Conservation (phyloP, 306 rosid species). For the Myrica gale region DNA sequence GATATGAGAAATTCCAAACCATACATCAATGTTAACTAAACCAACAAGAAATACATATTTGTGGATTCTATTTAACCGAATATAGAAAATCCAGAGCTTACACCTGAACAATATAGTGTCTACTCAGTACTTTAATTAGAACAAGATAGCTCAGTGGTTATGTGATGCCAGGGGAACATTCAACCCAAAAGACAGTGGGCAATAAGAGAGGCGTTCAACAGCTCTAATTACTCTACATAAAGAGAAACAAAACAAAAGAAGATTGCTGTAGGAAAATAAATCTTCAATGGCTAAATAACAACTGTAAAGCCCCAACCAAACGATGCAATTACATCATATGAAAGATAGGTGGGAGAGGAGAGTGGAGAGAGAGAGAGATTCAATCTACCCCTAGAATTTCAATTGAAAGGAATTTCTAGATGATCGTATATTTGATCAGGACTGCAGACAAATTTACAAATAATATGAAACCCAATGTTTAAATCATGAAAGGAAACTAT, state of each 20-base stretch:
- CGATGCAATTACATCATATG: too few relatives aligned
- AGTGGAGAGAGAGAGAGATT: neutral
- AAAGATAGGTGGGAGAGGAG: too few relatives aligned
- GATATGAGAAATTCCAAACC: neutral
- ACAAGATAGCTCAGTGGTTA: neutral
- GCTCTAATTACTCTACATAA: neutral
- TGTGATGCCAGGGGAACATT: neutral
- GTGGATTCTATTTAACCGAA: neutral
- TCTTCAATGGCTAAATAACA: too few relatives aligned
- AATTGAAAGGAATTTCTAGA: too few relatives aligned
- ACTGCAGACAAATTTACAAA: neutral
- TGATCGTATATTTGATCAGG: too few relatives aligned
- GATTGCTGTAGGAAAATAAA: neutral
- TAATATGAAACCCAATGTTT: neutral
- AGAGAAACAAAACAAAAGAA: too few relatives aligned
- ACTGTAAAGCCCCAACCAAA: too few relatives aligned
- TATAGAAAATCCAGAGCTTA: neutral
- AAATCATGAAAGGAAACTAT: neutral
- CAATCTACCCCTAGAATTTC: too few relatives aligned
- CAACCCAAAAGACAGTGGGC: neutral
- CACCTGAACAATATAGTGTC: neutral
- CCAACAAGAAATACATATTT: neutral
- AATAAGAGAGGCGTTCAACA: neutral
- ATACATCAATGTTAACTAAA: neutral
- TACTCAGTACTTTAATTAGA: neutral